phyloP scores from a whole-genome alignment of 2,329 filamentous ascomycete genomes.

The Ophiocordyceps unilateralis region DNA sequence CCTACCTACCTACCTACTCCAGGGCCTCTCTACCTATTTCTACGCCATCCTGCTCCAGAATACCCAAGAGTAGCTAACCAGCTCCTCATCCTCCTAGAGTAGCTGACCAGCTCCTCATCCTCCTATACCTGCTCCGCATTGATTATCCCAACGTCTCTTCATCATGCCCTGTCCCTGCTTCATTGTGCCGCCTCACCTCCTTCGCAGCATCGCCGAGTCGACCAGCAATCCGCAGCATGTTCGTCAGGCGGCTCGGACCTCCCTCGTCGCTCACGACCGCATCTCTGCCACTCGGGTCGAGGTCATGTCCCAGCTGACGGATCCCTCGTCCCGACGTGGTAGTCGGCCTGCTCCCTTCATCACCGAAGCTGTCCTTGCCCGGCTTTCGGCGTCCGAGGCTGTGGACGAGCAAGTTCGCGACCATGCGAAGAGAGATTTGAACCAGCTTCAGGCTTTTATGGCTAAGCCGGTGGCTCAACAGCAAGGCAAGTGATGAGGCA shows the following conservation, averaged over 20 bases:
- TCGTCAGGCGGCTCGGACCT: constrained; percentile 17
- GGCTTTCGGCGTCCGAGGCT: constrained; percentile 18
- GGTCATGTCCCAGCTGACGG: constrained; percentile 12
- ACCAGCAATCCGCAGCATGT: constrained; percentile 17
- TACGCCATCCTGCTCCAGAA: too few relatives aligned
- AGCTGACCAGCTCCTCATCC: too few relatives aligned
- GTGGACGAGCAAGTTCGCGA: constrained; percentile 20
- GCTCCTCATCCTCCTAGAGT: too few relatives aligned
- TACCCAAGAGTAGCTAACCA: too few relatives aligned
- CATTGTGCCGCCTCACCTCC: constrained; percentile 28
- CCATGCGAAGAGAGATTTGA: constrained; percentile 20
- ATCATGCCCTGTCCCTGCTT: constrained; percentile 15
- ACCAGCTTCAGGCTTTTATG: constrained; percentile 18
- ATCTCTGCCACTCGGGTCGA: constrained; percentile 15
- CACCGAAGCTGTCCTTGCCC: constrained; percentile 20
- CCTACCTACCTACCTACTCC: too few relatives aligned
- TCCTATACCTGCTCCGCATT: too few relatives aligned
- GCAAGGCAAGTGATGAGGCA: constrained; percentile 8
- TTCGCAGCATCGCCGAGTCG: constrained; percentile 23
- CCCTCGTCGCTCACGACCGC: constrained; percentile 16
- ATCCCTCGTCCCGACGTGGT: constrained; percentile 6
- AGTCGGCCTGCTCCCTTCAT: constrained; percentile 14
- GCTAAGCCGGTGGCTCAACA: constrained; percentile 5
- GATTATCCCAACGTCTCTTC: too few relatives aligned
- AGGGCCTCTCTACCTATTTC: too few relatives aligned